These are phyloP conservation scores for Solanum sejunctum DNA, from an alignment of 257 asterid genomes.

Conservation along the genomic window DNA sequence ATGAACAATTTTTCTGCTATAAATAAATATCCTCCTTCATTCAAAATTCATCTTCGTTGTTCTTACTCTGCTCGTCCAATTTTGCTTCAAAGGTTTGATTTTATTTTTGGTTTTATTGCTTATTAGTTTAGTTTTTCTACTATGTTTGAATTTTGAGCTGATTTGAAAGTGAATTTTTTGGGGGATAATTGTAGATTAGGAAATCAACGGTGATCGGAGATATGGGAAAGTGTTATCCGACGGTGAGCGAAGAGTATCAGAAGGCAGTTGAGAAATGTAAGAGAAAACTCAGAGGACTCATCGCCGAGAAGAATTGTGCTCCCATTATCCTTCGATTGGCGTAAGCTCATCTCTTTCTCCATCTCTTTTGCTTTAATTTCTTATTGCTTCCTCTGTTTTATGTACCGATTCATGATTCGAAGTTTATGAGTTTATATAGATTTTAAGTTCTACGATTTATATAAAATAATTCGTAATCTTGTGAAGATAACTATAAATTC, in stretches of 20 bases:
- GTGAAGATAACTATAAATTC: too few relatives aligned
- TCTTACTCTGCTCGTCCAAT: neutral
- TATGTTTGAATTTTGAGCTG: neutral
- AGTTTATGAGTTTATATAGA: too few relatives aligned
- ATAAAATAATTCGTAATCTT: too few relatives aligned
- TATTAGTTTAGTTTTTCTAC: neutral
- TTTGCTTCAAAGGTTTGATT: neutral
- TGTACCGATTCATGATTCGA: too few relatives aligned
- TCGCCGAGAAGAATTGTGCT: constrained; percentile 82
- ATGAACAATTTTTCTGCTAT: neutral
- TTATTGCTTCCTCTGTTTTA: too few relatives aligned
- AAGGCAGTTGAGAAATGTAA: constrained; percentile 63
- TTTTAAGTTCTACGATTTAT: too few relatives aligned
- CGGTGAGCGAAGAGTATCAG: constrained; percentile 58
- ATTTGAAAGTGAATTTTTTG: neutral
- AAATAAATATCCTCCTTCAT: neutral
- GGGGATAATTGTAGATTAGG: neutral
- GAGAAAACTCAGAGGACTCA: constrained; percentile 85
- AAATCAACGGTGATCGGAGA: constrained; percentile 1
- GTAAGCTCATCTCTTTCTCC: constrained; percentile 9
- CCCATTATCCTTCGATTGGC: constrained; percentile 81
- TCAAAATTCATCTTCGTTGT: neutral
- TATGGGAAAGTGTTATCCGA: constrained; percentile 69
- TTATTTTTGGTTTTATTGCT: too few relatives aligned
- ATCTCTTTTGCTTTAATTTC: too few relatives aligned